These are phyloP conservation scores for Coleophoma eucalyptorum DNA, from an alignment of 2,329 filamentous ascomycete genomes.

Conservation along the genomic window DNA sequence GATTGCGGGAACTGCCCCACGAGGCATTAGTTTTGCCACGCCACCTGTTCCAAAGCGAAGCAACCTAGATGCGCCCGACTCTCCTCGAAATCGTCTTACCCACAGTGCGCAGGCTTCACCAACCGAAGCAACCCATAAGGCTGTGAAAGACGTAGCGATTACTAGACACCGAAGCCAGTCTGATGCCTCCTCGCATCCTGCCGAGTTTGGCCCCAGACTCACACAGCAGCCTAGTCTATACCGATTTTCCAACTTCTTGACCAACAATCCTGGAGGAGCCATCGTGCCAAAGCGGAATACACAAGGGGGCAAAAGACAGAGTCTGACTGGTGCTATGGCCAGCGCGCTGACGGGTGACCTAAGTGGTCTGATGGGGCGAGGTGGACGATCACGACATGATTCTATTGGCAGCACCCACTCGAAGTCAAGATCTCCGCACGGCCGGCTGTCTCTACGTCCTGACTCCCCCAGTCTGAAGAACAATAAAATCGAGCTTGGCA, in stretches of 20 bases:
- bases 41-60: constrained; percentile 51
- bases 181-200: constrained; percentile 45
- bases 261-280: constrained; percentile 38
- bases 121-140: constrained; percentile 33
- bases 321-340: constrained; percentile 37
- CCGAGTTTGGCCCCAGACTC: constrained; percentile 41
- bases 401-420: constrained; percentile 11
- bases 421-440: constrained; percentile 26
- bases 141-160: constrained; percentile 24
- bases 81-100: constrained; percentile 28
- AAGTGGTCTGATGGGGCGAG: constrained; percentile 31
- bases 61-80: constrained; percentile 54
- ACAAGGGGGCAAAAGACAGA: constrained; percentile 36
- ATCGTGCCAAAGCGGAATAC: constrained; percentile 46
- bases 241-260: constrained; percentile 57
- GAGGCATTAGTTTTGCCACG: constrained; percentile 28
- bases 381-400: constrained; percentile 22
- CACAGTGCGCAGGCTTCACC: constrained; percentile 45
- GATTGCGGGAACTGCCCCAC: constrained; percentile 21
- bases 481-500: constrained; percentile 39
- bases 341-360: constrained; percentile 52
- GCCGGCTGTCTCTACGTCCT: constrained; percentile 22
- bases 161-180: constrained; percentile 43
- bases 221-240: constrained; percentile 43
- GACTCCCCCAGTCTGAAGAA: constrained; percentile 18